Conservation (phyloP, 768 basidiomycete genomes). For the Russula brevipes region DNA sequence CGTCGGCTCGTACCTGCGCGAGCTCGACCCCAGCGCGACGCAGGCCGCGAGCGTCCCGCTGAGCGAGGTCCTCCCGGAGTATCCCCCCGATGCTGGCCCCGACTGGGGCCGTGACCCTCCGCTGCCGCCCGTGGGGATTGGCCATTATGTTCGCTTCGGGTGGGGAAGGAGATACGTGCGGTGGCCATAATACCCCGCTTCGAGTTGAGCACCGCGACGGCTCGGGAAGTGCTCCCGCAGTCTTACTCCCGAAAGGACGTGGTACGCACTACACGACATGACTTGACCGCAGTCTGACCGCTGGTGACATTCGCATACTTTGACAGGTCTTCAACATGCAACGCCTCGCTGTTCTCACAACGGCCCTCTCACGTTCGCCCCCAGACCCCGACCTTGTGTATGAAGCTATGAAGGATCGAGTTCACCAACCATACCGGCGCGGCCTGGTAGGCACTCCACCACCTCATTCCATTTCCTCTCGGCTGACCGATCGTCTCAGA, state of each 20-base stretch:
- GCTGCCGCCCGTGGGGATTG: conserved; percentile 81
- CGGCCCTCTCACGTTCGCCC: conserved; percentile 83
- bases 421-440: conserved; percentile 96
- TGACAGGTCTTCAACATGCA: conserved; percentile 96
- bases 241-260: conserved; percentile 86
- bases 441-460: conserved; percentile 52
- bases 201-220: conserved; percentile 93
- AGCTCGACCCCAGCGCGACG: conserved; percentile 75
- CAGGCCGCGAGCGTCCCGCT: conserved; percentile 87
- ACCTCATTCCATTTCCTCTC: background rate
- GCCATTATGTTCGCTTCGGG: conserved; percentile 86
- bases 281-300: background rate
- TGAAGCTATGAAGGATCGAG: conserved; percentile 97
- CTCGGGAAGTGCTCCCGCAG: conserved; percentile 81
- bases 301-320: conserved; percentile 5
- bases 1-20: conserved; percentile 91
- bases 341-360: conserved; percentile 91
- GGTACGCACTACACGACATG: conserved; percentile 40
- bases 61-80: conserved; percentile 94
- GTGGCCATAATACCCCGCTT: conserved; percentile 93
- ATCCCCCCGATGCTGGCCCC: conserved; percentile 86
- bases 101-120: conserved; percentile 91
- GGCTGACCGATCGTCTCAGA: conserved; percentile 43
- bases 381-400: conserved; percentile 96
- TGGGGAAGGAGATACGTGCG: conserved; percentile 84